These are phyloP conservation scores for Ilyonectria mors-panacis DNA, from an alignment of 2,329 filamentous ascomycete genomes.

Conservation along the genomic window DNA sequence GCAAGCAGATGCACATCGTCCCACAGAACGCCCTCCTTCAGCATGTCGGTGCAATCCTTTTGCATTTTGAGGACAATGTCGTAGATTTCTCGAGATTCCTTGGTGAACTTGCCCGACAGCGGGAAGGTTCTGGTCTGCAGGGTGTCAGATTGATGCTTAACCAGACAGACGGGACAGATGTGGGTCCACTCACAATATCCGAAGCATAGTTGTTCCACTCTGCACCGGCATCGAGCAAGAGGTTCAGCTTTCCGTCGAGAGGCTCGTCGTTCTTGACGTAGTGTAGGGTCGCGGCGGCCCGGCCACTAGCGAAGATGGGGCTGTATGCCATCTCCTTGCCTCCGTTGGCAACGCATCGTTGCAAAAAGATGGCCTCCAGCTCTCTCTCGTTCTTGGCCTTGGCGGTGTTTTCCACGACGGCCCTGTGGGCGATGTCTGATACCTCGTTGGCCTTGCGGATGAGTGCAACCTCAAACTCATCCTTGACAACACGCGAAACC, in stretches of 20 bases:
- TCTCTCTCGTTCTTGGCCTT: slow-evolving; percentile 83
- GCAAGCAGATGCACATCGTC: slow-evolving; percentile 86
- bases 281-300: slow-evolving; percentile 87
- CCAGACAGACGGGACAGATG: background rate
- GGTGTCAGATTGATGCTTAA: slow-evolving; percentile 20
- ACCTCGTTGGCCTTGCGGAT: slow-evolving; percentile 81
- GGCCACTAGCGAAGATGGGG: slow-evolving; percentile 86
- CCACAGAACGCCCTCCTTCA: slow-evolving; percentile 83
- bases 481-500: slow-evolving; percentile 78
- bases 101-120: slow-evolving; percentile 78
- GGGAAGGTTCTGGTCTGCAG: slow-evolving; percentile 87
- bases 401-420: slow-evolving; percentile 73
- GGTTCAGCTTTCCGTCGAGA: slow-evolving; percentile 79
- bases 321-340: slow-evolving; percentile 90
- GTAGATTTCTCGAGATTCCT: slow-evolving; percentile 82
- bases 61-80: slow-evolving; percentile 91
- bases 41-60: slow-evolving; percentile 78
- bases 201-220: slow-evolving; percentile 83
- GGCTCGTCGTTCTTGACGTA: slow-evolving; percentile 86
- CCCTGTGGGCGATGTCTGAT: slow-evolving; percentile 76
- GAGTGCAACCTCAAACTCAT: slow-evolving; percentile 81
- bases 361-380: slow-evolving; percentile 85
- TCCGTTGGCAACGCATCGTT: slow-evolving; percentile 80
- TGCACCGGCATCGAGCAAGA: slow-evolving; percentile 87
- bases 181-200: slow-evolving; percentile 66